phyloP scores from a whole-genome alignment of 495 filamentous ascomycete genomes.

The Diplogelasinospora grovesii region DNA sequence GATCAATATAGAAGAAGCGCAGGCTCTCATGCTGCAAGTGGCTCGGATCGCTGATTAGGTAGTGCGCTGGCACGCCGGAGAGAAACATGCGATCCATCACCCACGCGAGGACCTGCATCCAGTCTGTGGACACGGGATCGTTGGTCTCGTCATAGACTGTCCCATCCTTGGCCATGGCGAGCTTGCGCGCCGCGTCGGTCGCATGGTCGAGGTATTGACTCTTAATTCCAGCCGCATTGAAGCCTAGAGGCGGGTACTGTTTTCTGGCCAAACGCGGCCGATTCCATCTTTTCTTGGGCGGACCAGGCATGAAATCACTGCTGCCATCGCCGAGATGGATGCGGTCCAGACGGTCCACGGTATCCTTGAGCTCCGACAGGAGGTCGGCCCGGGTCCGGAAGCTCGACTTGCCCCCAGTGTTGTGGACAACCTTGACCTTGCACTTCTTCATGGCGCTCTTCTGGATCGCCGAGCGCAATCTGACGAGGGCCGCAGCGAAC shows the following conservation, averaged over 20 bases:
- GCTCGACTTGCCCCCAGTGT: not conserved
- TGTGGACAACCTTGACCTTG: not conserved
- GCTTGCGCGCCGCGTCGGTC: not conserved
- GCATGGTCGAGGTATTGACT: not conserved
- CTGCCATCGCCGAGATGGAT: not conserved
- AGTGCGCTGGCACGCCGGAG: slow-evolving; percentile 32
- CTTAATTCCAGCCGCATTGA: not conserved
- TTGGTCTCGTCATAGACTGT: slow-evolving; percentile 28
- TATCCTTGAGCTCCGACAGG: not conserved
- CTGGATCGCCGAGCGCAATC: slow-evolving; percentile 15
- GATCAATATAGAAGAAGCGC: slow-evolving; percentile 44
- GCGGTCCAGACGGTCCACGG: not conserved
- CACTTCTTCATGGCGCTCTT: not conserved
- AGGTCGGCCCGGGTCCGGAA: not conserved
- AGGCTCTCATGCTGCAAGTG: slow-evolving; percentile 35
- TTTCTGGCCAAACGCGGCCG: not conserved
- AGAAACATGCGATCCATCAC: slow-evolving; percentile 33
- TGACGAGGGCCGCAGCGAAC: slow-evolving; percentile 21
- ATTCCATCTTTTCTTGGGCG: not conserved
- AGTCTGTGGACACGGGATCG: slow-evolving; percentile 23
- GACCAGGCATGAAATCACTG: not conserved
- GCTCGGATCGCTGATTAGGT: slow-evolving; percentile 33
- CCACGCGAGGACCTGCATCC: slow-evolving; percentile 29
- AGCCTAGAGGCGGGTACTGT: not conserved
- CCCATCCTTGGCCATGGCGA: not conserved